phyloP scores from a whole-genome alignment of 495 filamentous ascomycete species.

The Neurospora cerealis region DNA sequence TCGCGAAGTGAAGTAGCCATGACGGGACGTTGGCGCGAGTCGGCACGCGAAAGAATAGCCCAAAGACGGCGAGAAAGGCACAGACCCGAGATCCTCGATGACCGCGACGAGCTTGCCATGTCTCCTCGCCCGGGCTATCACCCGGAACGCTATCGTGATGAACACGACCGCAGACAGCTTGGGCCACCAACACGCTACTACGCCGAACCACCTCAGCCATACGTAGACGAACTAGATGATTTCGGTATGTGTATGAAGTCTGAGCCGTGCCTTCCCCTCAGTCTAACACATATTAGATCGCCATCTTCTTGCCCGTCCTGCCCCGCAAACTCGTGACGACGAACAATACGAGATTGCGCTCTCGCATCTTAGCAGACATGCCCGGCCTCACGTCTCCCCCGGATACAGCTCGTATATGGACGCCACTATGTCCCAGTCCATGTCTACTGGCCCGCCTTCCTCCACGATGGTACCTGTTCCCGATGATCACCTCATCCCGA shows the following conservation, averaged over 20 bases:
- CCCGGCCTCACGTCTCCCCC: background rate
- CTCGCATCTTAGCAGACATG: conserved; percentile 3
- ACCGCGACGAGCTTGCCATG: background rate
- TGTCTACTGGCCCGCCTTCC: background rate
- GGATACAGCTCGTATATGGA: conserved; percentile 1
- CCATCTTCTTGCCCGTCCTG: conserved; percentile 6
- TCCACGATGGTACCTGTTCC: background rate
- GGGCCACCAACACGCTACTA: background rate
- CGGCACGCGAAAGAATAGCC: background rate
- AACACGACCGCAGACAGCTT: background rate
- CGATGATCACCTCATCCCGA: background rate
- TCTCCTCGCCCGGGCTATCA: background rate
- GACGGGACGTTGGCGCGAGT: background rate
- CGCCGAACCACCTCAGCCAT: background rate
- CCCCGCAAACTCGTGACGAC: background rate
- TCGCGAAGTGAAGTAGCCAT: background rate
- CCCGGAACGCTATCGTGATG: background rate
- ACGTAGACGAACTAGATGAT: conserved; percentile 18
- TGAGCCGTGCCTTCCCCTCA: background rate
- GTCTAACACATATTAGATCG: conserved; percentile 9
- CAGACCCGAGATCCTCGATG: background rate
- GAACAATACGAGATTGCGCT: background rate
- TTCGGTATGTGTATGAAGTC: conserved; percentile 19
- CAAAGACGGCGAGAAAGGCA: background rate
- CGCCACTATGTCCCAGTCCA: background rate